A percentile compares a stretch with the other conserved stretches of the same genome.
Conservation (phyloP, 2,329 filamentous ascomycete species). For the Trichoderma pleuroti region DNA sequence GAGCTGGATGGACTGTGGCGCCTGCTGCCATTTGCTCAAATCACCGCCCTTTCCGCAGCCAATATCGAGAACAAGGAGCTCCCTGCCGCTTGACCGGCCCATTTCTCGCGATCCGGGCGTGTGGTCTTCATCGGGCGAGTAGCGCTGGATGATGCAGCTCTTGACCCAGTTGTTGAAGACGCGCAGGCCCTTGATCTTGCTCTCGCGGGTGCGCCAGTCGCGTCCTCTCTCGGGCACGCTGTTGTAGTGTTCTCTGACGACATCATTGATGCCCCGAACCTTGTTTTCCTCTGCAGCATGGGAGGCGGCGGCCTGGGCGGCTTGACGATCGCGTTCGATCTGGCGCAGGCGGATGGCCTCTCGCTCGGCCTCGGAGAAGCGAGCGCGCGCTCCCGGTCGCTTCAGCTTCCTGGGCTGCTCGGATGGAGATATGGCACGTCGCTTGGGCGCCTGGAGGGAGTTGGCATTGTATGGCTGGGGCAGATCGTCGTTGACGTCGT, state of each 20-base stretch:
- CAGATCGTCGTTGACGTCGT: constrained; percentile 42
- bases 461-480: constrained; percentile 61
- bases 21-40: constrained; percentile 91
- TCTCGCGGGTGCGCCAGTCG: constrained; percentile 92
- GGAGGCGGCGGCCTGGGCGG: constrained; percentile 35
- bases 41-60: constrained; percentile 97
- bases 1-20: constrained; percentile 83
- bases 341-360: constrained; percentile 64
- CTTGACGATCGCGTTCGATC: constrained; percentile 51
- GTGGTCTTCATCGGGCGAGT: constrained; percentile 76
- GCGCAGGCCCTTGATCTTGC: constrained; percentile 88
- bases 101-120: constrained; percentile 56
- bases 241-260: constrained; percentile 94
- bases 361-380: constrained; percentile 64
- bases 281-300: constrained; percentile 37
- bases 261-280: constrained; percentile 64
- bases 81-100: constrained; percentile 50
- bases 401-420: constrained; percentile 63
- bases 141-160: constrained; percentile 94
- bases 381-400: constrained; percentile 62
- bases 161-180: constrained; percentile 99
- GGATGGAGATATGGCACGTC: constrained; percentile 53
- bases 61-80: constrained; percentile 82
- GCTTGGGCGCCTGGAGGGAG: constrained; percentile 55
- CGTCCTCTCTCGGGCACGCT: constrained; percentile 87